Evolutionary conservation across 139 green algal species (phyloP), one percentile per base, ranked within the genome.

Genomic region (Chlorella sp.): DNA sequence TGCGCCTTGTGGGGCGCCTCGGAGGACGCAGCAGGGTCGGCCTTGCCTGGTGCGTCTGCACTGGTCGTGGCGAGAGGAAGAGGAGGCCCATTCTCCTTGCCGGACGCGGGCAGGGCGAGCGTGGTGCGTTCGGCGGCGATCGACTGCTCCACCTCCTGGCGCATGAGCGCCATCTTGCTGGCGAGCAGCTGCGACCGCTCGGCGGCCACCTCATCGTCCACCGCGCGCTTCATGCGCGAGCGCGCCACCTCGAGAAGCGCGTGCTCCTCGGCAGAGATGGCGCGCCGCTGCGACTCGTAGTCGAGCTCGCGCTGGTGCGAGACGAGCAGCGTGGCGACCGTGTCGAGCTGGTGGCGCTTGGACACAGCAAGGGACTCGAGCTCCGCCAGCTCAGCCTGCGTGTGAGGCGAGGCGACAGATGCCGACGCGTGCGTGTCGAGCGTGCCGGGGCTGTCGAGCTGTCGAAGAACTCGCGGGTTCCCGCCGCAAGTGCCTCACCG

Each of bases 321-420:
- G 31, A 69, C 20, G 20, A 75, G 70, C 32, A 59, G 34, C 22
- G 59, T 61, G 59, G 70, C 70, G 32, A 75, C 70, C 2, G 49
- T 67, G 70, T 75, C 70, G 23, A 75, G 55, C 70, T 75, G 70
- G 32, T 67, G 59, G 2, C 70, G 51, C 70, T 75, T 75, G 70
- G 31, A 62, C 2, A 49, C 50, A n/a, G 35, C 10, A 10, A 55
- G 42, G 42, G 42, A 55, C 42, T 55, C 42, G 17, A 55, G 10
- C 42, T 55, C 42, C 10, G 10, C 10, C 42, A 55, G 42, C 42
- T 55, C 42, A 55, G 42, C 42, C 42, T 55, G 42, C 10, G 17
- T 55, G n/a, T n/a, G n/a, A n/a, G n/a, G n/a, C n/a, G n/a, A n/a
- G n/a, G n/a, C n/a, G n/a, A n/a, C n/a, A n/a, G n/a, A n/a, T n/a